These are phyloP conservation scores for Cenchrus fungigraminus DNA, from an alignment of 176 grass and related monocot species.

Conservation along the genomic window DNA sequence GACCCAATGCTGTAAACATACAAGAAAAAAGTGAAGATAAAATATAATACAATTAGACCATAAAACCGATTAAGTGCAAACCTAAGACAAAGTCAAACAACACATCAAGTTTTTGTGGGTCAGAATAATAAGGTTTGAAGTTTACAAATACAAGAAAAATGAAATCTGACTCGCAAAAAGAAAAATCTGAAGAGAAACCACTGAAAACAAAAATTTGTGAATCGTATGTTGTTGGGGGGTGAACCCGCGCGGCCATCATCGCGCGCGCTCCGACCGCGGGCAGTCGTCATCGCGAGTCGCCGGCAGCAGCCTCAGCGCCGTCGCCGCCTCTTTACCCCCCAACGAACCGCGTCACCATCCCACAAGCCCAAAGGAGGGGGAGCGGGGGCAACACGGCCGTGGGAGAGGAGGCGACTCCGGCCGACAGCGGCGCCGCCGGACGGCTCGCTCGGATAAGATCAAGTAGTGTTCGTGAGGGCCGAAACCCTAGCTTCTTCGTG, in stretches of 20 bases:
- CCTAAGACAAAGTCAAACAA: not conserved
- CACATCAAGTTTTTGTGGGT: not conserved
- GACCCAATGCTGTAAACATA: too few relatives aligned
- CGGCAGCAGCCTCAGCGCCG: not conserved
- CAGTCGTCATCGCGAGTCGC: slow-evolving; percentile 52
- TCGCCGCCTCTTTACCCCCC: not conserved
- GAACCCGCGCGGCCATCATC: slow-evolving; percentile 55
- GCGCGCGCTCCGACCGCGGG: slow-evolving; percentile 51
- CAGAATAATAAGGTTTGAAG: not conserved
- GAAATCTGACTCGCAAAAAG: not conserved
- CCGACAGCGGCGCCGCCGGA: slow-evolving; percentile 15
- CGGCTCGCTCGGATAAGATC: slow-evolving; percentile 58
- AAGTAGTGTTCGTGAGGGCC: slow-evolving; percentile 47
- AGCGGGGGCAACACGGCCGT: not conserved
- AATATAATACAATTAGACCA: too few relatives aligned
- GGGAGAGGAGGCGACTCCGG: slow-evolving; percentile 30
- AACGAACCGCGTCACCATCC: slow-evolving; percentile 25
- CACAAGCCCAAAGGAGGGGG: not conserved
- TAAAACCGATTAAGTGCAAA: too few relatives aligned
- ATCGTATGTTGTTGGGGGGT: slow-evolving; percentile 10
- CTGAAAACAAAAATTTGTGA: not conserved
- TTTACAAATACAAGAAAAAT: not conserved
- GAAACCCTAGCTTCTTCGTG: slow-evolving; percentile 18
- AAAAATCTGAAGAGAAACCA: not conserved
- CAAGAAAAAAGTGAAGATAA: too few relatives aligned